These are phyloP conservation scores for Aspergillus neoniger DNA, from an alignment of 2,329 filamentous ascomycete genomes.

Conservation along the genomic window DNA sequence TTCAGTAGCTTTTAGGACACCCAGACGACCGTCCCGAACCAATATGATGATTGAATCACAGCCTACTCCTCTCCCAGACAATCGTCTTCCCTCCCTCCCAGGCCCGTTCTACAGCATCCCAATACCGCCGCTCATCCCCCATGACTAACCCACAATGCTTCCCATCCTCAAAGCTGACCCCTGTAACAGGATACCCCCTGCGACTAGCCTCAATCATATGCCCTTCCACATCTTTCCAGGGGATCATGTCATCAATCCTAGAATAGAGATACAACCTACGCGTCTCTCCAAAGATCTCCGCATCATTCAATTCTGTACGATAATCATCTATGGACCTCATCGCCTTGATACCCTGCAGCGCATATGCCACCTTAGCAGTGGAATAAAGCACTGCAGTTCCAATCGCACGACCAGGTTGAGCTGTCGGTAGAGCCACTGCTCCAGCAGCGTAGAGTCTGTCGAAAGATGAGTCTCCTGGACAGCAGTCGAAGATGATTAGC, in stretches of 20 bases:
- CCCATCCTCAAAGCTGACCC: constrained; percentile 20
- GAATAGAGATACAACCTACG: constrained; percentile 25
- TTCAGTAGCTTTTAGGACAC: background rate
- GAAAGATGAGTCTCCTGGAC: constrained; percentile 15
- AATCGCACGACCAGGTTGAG: constrained; percentile 12
- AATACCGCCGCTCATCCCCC: constrained; percentile 21
- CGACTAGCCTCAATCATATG: constrained; percentile 19
- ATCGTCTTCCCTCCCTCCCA: constrained; percentile 10
- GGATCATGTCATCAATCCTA: constrained; percentile 20
- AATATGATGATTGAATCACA: background rate
- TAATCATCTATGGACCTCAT: constrained; percentile 19
- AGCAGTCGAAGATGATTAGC: constrained; percentile 18
- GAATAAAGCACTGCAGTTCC: constrained; percentile 22
- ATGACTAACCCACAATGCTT: constrained; percentile 25
- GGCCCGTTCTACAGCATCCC: constrained; percentile 17
- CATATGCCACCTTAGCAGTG: constrained; percentile 15
- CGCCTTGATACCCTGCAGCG: constrained; percentile 14
- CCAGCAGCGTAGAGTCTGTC: constrained; percentile 12
- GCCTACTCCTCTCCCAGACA: background rate
- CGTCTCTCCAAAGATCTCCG: constrained; percentile 16
- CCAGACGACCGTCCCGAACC: background rate
- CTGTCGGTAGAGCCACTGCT: constrained; percentile 15
- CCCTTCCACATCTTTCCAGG: constrained; percentile 23
- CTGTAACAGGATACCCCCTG: constrained; percentile 14
- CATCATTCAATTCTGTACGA: constrained; percentile 20